Evolutionary conservation across 108 stramenopile species (phyloP).

Genomic region (Cylindrotheca closterium): DNA sequence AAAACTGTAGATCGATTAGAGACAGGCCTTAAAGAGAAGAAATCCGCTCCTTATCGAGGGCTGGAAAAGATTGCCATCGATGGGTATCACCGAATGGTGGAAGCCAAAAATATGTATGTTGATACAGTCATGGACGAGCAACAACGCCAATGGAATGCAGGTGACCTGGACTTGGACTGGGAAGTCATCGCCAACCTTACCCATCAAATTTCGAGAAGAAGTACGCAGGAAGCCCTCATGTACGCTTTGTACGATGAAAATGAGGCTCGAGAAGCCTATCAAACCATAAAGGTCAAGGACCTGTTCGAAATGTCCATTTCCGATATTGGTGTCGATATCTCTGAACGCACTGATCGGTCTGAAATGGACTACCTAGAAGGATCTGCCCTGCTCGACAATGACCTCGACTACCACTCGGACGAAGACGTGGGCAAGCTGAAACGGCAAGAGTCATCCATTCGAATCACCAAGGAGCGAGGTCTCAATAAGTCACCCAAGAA

Average conservation of each 20-base stretch:
- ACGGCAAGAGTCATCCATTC: no score
- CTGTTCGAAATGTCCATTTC: no score
- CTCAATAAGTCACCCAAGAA: no score
- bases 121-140: constrained; percentile 38
- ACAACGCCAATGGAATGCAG: constrained; percentile 31
- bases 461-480: no score
- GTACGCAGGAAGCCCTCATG: not conserved
- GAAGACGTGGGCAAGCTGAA: no score
- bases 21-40: not conserved
- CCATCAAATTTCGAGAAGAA: not conserved
- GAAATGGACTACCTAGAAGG: no score
- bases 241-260: not conserved
- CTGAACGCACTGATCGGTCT: no score
- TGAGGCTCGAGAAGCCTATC: not conserved
- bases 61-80: not conserved
- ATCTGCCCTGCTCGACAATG: no score
- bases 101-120: not conserved
- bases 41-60: not conserved
- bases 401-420: no score
- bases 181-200: constrained; percentile 9
- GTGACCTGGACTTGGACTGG: constrained; percentile 10
- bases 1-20: not conserved
- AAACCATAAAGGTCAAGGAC: no score
- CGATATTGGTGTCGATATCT: no score
- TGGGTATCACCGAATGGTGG: not conserved